A percentile compares a stretch with the other conserved stretches of the same genome.
Evolutionary conservation across 2,329 filamentous ascomycete species (phyloP).

Genomic region (Niveomyces coronatus): DNA sequence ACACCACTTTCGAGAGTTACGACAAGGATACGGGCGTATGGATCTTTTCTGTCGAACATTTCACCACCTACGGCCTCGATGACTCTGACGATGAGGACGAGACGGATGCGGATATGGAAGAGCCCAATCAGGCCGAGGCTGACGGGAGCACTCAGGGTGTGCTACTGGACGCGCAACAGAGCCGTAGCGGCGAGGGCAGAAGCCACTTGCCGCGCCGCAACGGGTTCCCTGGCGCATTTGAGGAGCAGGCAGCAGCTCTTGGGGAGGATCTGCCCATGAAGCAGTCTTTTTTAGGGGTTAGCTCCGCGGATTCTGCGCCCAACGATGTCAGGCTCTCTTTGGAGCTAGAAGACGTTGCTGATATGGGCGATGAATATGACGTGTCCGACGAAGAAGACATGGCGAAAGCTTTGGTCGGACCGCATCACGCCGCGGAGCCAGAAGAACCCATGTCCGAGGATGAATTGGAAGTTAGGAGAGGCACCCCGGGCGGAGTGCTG

Average conservation of each 20-base stretch:
- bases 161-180: conserved; percentile 14
- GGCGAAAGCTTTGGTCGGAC: conserved; percentile 67
- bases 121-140: conserved; percentile 20
- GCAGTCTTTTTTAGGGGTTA: conserved; percentile 86
- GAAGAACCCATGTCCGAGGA: conserved; percentile 46
- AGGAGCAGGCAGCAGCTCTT: conserved; percentile 44
- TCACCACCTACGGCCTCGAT: conserved; percentile 87
- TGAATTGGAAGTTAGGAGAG: conserved; percentile 34
- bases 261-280: conserved; percentile 45
- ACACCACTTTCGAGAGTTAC: conserved; percentile 77
- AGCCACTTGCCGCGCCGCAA: conserved; percentile 43
- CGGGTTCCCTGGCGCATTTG: conserved; percentile 71
- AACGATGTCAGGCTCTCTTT: conserved; percentile 48
- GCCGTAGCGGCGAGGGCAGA: conserved; percentile 37
- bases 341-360: conserved; percentile 44
- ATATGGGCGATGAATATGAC: conserved; percentile 68
- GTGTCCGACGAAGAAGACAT: conserved; percentile 60
- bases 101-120: conserved; percentile 39
- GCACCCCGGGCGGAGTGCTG: conserved; percentile 50
- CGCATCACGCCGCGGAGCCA: conserved; percentile 68
- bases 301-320: conserved; percentile 73
- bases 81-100: conserved; percentile 52
- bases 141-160: conserved; percentile 20
- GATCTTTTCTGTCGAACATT: conserved; percentile 91
- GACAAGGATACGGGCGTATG: conserved; percentile 72